A percentile compares a stretch with the other conserved stretches of the same genome.
phyloP scores from a whole-genome alignment of 352 stramenopile species.

The Phytophthora hibernalis region DNA sequence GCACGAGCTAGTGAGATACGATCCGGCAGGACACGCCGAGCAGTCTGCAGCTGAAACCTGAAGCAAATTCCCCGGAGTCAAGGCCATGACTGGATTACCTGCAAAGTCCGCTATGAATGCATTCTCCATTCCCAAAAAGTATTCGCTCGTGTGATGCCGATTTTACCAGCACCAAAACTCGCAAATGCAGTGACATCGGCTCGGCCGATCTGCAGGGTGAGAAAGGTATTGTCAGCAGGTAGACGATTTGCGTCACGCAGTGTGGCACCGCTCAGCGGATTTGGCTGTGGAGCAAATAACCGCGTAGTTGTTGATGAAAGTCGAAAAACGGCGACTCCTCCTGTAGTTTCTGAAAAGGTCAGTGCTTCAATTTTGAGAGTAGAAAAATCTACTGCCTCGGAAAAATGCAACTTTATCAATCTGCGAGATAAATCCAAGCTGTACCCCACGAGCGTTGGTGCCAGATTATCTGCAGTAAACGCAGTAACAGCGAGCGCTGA shows the following conservation, averaged over 20 bases:
- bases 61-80: conserved; percentile 37
- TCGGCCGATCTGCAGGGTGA: conserved; percentile 59
- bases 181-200: conserved; percentile 49
- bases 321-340: conserved; percentile 37
- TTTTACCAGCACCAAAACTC: conserved; percentile 49
- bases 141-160: conserved; percentile 50
- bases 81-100: conserved; percentile 42
- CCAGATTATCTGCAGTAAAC: conserved; percentile 57
- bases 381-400: conserved; percentile 59
- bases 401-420: conserved; percentile 75
- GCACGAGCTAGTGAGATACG: conserved; percentile 63
- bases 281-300: conserved; percentile 57
- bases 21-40: conserved; percentile 47
- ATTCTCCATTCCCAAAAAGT: conserved; percentile 59
- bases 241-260: conserved; percentile 54
- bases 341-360: conserved; percentile 49
- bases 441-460: conserved; percentile 59
- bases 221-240: conserved; percentile 64
- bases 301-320: conserved; percentile 48
- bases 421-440: conserved; percentile 59
- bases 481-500: conserved; percentile 36
- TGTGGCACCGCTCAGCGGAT: conserved; percentile 56
- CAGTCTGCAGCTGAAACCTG: conserved; percentile 59
- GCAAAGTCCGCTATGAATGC: conserved; percentile 61
- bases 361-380: conserved; percentile 47